Percentiles rank a stretch among this genome's conserved stretches.
phyloP scores from a whole-genome alignment of 2,329 filamentous ascomycete genomes.

The Ampelomyces quisqualis region DNA sequence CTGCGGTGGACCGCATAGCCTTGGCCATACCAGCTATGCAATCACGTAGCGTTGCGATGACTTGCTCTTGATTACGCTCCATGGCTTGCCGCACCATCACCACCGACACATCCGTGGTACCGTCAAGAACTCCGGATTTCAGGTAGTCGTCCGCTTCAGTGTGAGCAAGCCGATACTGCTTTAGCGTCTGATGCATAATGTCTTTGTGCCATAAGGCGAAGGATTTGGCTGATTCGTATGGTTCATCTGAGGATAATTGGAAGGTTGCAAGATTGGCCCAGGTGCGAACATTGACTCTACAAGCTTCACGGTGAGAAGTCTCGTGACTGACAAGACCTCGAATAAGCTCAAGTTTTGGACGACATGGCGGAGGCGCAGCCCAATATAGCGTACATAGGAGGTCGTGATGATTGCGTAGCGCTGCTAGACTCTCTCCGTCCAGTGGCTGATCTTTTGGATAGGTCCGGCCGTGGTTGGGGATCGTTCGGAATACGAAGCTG shows the following conservation, averaged over 20 bases:
- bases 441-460: slow-evolving; percentile 60
- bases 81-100: slow-evolving; percentile 55
- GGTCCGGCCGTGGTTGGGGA: slow-evolving; percentile 62
- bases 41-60: slow-evolving; percentile 57
- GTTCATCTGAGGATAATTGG: slow-evolving; percentile 56
- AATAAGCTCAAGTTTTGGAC: slow-evolving; percentile 56
- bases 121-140: slow-evolving; percentile 39
- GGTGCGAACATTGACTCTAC: slow-evolving; percentile 58
- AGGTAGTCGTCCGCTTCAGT: slow-evolving; percentile 60
- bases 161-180: slow-evolving; percentile 58
- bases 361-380: slow-evolving; percentile 54
- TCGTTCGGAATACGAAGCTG: slow-evolving; percentile 58
- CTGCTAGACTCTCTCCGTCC: slow-evolving; percentile 55
- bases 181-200: slow-evolving; percentile 54
- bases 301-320: slow-evolving; percentile 60
- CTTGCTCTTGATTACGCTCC: slow-evolving; percentile 58
- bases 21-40: slow-evolving; percentile 54
- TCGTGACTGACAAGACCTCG: slow-evolving; percentile 58
- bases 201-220: slow-evolving; percentile 59
- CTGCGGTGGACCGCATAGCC: slow-evolving; percentile 48
- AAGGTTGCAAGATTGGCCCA: slow-evolving; percentile 61
- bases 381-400: slow-evolving; percentile 62
- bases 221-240: slow-evolving; percentile 46
- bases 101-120: slow-evolving; percentile 46
- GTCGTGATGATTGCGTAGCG: slow-evolving; percentile 63